phyloP scores from a whole-genome alignment of 2,329 filamentous ascomycete species.

The Emergomyces orientalis region DNA sequence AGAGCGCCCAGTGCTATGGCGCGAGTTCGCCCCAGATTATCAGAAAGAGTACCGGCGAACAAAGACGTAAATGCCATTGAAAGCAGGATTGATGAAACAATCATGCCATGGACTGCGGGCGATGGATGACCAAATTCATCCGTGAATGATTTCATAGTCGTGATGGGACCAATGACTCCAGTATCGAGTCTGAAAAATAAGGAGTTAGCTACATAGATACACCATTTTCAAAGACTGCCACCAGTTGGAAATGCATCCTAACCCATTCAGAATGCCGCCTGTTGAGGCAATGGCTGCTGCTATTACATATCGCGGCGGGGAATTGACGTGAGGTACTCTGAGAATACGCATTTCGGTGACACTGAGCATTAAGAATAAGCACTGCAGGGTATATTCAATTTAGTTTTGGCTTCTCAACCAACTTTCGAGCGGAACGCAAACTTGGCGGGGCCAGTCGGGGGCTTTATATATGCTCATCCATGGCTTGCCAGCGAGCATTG shows the following conservation, averaged over 20 bases:
- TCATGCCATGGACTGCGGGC: slow-evolving; percentile 43
- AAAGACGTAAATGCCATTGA: slow-evolving; percentile 46
- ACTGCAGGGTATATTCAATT: neutral
- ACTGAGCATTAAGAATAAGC: neutral
- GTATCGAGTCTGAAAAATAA: slow-evolving; percentile 31
- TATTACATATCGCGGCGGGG: slow-evolving; percentile 7
- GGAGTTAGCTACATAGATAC: neutral
- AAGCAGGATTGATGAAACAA: slow-evolving; percentile 48
- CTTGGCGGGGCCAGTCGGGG: neutral
- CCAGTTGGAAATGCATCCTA: slow-evolving; percentile 4
- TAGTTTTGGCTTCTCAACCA: neutral
- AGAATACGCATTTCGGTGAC: neutral
- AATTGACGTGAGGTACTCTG: neutral
- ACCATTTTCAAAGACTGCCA: neutral
- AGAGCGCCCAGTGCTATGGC: slow-evolving; percentile 43
- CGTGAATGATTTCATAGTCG: slow-evolving; percentile 43
- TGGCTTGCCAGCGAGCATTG: neutral
- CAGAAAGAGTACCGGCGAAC: slow-evolving; percentile 45
- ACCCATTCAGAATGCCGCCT: neutral
- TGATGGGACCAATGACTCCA: slow-evolving; percentile 48
- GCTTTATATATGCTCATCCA: neutral
- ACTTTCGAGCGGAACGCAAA: neutral
- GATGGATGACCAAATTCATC: slow-evolving; percentile 41
- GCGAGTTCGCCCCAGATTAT: slow-evolving; percentile 42
- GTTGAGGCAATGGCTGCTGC: neutral